These are phyloP conservation scores for Lentinula guzmanii DNA, from an alignment of 768 basidiomycete genomes.

Conservation along the genomic window DNA sequence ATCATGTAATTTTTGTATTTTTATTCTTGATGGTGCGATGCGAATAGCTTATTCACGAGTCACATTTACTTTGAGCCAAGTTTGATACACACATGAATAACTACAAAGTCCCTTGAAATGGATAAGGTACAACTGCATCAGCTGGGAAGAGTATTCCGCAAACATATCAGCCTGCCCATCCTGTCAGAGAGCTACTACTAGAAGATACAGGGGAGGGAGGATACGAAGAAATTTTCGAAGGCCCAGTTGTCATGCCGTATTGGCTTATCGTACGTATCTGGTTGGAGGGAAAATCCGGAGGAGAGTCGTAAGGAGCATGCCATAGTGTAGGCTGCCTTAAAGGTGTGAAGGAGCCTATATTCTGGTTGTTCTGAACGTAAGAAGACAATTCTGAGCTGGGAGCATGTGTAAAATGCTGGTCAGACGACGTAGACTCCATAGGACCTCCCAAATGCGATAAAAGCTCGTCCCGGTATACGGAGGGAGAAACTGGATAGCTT, in stretches of 20 bases:
- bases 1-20: not conserved
- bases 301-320: not conserved
- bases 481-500: not conserved
- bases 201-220: slow-evolving; percentile 2
- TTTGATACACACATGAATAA: too few relatives aligned
- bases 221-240: not conserved
- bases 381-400: not conserved
- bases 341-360: not conserved
- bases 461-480: not conserved
- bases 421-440: not conserved
- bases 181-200: slow-evolving; percentile 36
- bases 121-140: too few relatives aligned
- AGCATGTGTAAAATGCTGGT: not conserved
- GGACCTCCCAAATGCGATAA: not conserved
- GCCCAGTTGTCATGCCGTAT: not conserved
- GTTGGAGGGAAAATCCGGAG: not conserved
- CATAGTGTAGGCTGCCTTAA: not conserved
- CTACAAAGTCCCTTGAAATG: not conserved
- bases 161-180: slow-evolving; percentile 39
- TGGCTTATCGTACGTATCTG: not conserved
- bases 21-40: not conserved
- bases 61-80: too few relatives aligned
- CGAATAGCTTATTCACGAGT: not conserved
- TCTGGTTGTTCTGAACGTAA: not conserved
- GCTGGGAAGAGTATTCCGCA: too few relatives aligned